Evolutionary conservation across 2,329 filamentous ascomycete species (phyloP).

Genomic region (Knufia petricola): DNA sequence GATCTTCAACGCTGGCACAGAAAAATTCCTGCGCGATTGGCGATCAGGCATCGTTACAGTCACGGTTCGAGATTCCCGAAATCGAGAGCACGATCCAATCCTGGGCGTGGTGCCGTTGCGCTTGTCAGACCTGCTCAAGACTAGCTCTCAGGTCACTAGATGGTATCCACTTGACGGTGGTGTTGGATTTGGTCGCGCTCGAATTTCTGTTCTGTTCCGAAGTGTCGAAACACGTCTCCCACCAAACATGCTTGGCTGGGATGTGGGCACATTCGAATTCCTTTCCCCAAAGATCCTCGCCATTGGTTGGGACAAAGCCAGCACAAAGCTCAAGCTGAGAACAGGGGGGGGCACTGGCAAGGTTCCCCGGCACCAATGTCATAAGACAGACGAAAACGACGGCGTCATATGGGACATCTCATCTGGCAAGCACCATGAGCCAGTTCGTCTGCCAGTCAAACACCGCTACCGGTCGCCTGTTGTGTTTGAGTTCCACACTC

Average conservation of each 20-base stretch:
- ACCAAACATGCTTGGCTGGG: slow-evolving; percentile 81
- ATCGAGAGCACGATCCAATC: slow-evolving; percentile 89
- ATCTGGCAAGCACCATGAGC: slow-evolving; percentile 40
- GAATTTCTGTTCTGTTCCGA: slow-evolving; percentile 82
- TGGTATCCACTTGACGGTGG: slow-evolving; percentile 98
- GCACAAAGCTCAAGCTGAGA: slow-evolving; percentile 62
- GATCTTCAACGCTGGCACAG: slow-evolving; percentile 94
- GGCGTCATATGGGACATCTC: slow-evolving; percentile 52
- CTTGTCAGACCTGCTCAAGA: slow-evolving; percentile 77
- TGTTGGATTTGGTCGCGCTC: slow-evolving; percentile 79
- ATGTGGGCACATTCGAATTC: slow-evolving; percentile 91
- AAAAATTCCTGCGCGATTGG: slow-evolving; percentile 90
- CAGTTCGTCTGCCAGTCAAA: slow-evolving; percentile 75
- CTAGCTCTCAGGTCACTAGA: slow-evolving; percentile 72
- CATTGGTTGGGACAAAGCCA: slow-evolving; percentile 52
- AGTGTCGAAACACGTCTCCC: slow-evolving; percentile 79
- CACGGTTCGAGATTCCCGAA: slow-evolving; percentile 76
- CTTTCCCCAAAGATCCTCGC: slow-evolving; percentile 53
- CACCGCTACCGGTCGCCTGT: slow-evolving; percentile 83
- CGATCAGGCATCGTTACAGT: slow-evolving; percentile 76
- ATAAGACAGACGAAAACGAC: slow-evolving; percentile 49
- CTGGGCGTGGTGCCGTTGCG: slow-evolving; percentile 85
- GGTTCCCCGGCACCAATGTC: slow-evolving; percentile 55
- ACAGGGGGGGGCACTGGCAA: slow-evolving; percentile 75
- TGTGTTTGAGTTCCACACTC: slow-evolving; percentile 72